phyloP scores from a whole-genome alignment of 169 alveolate genomes.

The Plasmodium inui region DNA sequence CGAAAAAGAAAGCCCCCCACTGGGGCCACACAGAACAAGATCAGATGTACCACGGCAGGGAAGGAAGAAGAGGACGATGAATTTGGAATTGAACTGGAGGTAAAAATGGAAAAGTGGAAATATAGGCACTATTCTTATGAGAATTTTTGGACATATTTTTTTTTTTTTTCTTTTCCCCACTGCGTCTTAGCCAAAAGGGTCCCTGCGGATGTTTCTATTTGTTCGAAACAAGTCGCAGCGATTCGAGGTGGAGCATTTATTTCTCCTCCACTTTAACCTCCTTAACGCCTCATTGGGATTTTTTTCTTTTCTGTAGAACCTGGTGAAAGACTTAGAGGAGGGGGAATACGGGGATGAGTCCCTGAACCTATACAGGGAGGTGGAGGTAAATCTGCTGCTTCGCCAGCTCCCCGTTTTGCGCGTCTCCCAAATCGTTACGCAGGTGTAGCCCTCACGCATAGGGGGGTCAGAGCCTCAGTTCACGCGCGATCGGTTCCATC shows the following conservation, averaged over 20 bases:
- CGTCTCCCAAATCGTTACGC: not conserved
- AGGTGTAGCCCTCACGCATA: not conserved
- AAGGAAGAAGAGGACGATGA: slow-evolving; percentile 8
- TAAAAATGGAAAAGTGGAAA: not conserved
- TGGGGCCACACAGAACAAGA: slow-evolving; percentile 16
- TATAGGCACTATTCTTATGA: not conserved
- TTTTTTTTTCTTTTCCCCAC: not conserved
- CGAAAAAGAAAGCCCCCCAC: not conserved
- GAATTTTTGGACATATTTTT: not conserved
- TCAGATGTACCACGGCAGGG: not conserved
- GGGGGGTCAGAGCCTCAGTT: not conserved
- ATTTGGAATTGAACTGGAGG: slow-evolving; percentile 43
- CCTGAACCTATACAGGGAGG: slow-evolving; percentile 26
- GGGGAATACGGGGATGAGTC: slow-evolving; percentile 58
- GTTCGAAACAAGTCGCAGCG: not conserved
- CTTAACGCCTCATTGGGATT: not conserved
- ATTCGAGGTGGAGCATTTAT: not conserved
- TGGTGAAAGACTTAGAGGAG: slow-evolving; percentile 52
- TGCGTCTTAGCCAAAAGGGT: not conserved
- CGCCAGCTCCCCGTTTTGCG: not conserved
- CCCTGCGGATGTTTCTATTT: not conserved
- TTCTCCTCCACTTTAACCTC: not conserved
- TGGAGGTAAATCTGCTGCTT: slow-evolving; percentile 39
- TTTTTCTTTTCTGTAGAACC: slow-evolving; percentile 16
- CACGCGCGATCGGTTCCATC: not conserved